Base-by-base conservation (phyloP, 148 eudicot genomes). In the Vaccinium corymbosum region DNA sequence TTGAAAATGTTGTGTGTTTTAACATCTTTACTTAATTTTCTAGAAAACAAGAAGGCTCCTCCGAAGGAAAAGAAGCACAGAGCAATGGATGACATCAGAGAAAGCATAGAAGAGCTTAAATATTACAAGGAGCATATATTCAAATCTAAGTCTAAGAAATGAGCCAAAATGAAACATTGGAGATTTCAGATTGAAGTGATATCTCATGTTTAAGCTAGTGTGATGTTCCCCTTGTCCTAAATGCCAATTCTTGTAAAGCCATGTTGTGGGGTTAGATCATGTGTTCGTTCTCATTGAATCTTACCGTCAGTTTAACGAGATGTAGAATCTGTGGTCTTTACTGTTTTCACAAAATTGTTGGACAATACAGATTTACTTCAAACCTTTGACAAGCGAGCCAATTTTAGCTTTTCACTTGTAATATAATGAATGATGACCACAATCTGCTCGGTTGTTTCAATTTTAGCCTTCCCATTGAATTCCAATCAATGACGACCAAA, bases 11-110 rank as follows among this genome's bases (percentile, higher is more conserved):
- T 50, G 5, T n/a, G 15, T 73, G 32, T 50, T 51, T 82, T 25
- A 76, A 80, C 81, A 56, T 49, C 68, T 57, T 57, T 57, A 17
- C 16, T 57, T 57, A 90, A 61, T 52, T 46, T 55, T 29, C 0
- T 56, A 91, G 93, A 91, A 19, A 88, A 87, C 84, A 91, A 61
- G 82, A 92, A 91, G 90, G 98, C 97, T 52, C 99, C 99, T 13
- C n/a, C 78, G 50, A 97, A 94, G 94, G 88, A 86, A 79, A 88
- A 93, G 80, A 93, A 89, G 27, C 98, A 94, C 88, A 92, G 99
- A 78, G 98, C 99, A 22, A 78, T 93, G 95, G 95, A 94, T 83
- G 99, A 97, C 84, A 94, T 97, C 82, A 93, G 88, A 87, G 98
- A 93, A 88, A 97, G 99, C 89, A 97, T 97, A 83, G 89, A 82